Evolutionary conservation across 371 early-diverging fungal genomes (phyloP).

Genomic region (Circinella umbellata): DNA sequence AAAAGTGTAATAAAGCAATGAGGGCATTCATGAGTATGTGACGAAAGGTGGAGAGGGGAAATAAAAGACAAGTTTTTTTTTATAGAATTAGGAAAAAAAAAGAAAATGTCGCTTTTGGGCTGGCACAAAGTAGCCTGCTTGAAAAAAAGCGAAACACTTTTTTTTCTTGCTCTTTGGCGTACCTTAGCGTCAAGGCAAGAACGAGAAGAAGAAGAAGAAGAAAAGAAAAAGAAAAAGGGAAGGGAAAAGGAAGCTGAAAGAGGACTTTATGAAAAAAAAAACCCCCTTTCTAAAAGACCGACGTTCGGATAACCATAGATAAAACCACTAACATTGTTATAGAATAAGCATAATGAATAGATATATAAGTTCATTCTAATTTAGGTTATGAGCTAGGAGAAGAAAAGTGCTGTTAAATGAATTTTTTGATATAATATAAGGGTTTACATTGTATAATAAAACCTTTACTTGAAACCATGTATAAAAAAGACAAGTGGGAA

Average conservation of each 20-base stretch:
- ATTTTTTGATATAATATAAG: no score
- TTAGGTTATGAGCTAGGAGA: no score
- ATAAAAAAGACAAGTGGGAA: no score
- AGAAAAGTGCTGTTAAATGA: no score
- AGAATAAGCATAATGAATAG: no score
- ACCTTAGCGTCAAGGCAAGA: constrained; percentile 1
- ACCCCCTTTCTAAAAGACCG: no score
- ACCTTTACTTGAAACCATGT: no score
- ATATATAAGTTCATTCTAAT: no score
- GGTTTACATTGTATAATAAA: no score
- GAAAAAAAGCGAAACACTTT: constrained; percentile 9
- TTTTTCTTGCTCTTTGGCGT: constrained; percentile 10
- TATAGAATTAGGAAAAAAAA: neutral
- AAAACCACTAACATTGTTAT: no score
- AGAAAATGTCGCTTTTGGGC: constrained; percentile 1
- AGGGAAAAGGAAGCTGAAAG: neutral
- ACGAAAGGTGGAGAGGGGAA: neutral
- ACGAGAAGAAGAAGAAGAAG: neutral
- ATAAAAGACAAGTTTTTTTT: neutral
- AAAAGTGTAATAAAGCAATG: constrained; percentile 59
- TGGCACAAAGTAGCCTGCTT: constrained; percentile 9
- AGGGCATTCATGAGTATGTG: constrained; percentile 52
- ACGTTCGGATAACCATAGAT: no score
- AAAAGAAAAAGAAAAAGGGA: neutral
- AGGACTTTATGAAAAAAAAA: no score